Evolutionary conservation across 2,329 filamentous ascomycete species (phyloP).

Genomic region (Colletotrichum incanum): DNA sequence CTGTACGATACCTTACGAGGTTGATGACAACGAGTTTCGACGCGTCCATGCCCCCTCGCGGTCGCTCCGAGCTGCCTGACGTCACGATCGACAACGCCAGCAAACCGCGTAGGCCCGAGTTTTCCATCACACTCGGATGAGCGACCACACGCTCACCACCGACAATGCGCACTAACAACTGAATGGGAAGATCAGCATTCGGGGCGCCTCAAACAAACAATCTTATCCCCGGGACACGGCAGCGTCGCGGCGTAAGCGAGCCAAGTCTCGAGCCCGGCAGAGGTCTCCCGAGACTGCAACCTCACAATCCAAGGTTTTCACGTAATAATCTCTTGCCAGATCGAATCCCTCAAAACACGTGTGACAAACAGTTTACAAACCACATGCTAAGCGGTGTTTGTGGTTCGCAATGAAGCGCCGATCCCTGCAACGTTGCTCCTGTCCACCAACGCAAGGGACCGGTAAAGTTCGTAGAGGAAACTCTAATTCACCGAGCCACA

Average conservation of each 20-base stretch:
- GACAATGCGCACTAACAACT: not conserved
- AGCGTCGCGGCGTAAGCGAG: conserved; percentile 8
- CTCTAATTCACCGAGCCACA: not conserved
- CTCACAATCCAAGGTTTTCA: not conserved
- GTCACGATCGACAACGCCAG: conserved; percentile 22
- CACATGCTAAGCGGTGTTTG: not conserved
- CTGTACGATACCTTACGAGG: not conserved
- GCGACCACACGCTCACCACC: not conserved
- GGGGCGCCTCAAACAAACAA: not conserved
- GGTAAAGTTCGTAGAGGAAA: not conserved
- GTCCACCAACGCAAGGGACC: not conserved
- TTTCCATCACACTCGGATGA: not conserved
- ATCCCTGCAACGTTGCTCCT: not conserved
- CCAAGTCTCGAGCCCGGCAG: conserved; percentile 14
- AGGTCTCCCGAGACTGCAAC: conserved; percentile 3
- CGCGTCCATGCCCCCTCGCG: conserved; percentile 1
- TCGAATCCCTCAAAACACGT: not conserved
- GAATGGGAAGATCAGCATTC: not conserved
- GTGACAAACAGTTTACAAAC: not conserved
- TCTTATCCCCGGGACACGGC: not conserved
- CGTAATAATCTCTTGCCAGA: not conserved
- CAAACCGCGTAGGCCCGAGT: not conserved
- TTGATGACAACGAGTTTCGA: not conserved
- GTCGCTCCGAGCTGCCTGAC: conserved; percentile 14
- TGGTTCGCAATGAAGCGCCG: no score